These are phyloP conservation scores for Umbelopsis sp. DNA, from an alignment of 192 early-diverging fungal species.

Conservation along the genomic window DNA sequence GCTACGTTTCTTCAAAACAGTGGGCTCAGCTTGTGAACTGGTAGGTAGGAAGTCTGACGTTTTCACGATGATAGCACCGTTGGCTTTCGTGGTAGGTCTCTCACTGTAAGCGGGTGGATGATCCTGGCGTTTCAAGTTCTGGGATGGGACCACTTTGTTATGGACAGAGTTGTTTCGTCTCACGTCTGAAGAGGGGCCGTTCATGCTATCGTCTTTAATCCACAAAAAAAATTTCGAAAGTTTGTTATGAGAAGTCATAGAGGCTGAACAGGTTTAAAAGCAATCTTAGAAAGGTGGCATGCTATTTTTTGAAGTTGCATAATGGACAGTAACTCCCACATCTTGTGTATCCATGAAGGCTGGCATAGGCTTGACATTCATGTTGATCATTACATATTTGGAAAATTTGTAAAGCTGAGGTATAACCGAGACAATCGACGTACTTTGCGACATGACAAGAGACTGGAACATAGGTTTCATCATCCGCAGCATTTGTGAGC, in stretches of 20 bases:
- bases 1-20: neutral
- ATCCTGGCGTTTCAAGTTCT: neutral
- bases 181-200: neutral
- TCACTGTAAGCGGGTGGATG: neutral
- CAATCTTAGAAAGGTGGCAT: neutral
- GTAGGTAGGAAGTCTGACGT: neutral
- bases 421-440: too few species aligned
- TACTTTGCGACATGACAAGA: too few species aligned
- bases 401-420: too few species aligned
- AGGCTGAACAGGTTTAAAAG: neutral
- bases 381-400: too few species aligned
- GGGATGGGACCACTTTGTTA: neutral
- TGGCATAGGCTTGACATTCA: too few species aligned
- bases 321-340: too few species aligned
- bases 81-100: neutral
- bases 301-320: neutral
- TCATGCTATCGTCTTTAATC: neutral
- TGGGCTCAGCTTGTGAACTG: neutral
- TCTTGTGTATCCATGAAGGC: too few species aligned
- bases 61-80: neutral
- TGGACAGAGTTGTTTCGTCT: constrained; percentile 6
- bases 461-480: neutral
- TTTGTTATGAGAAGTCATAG: neutral
- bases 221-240: neutral
- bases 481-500: neutral